Base-by-base conservation (phyloP, 768 basidiomycete genomes). In the Mycena chlorophos region DNA sequence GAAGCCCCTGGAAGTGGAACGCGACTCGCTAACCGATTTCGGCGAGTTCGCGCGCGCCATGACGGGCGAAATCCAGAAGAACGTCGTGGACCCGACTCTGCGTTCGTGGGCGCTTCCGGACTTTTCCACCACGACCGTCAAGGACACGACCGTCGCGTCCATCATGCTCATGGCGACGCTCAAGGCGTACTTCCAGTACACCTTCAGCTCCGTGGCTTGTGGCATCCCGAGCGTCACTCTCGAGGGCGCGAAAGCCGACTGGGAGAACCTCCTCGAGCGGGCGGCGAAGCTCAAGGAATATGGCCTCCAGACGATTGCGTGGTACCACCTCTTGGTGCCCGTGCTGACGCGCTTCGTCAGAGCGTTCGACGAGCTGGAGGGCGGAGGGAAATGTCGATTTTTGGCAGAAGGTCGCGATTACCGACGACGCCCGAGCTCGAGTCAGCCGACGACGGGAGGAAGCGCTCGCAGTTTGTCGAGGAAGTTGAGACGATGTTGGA, bases 91-190 rank as follows among this genome's bases (percentile, higher is more conserved):
- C 54, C 60, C 67, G 4, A 49, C 60, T 0, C 63, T 80, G 3
- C 64, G 68, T 27, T 63, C 71, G 0, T 80, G 78, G 75, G 67
- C 79, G 31, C 63, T 73, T 19, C 78, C 78, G 4, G 50, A 67
- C 29, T 79, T 81, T 59, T 69, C 73, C 6, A 81, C 79, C 1
- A 80, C 79, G 6, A 78, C 75, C 0, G n/a, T 28, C 3, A 66
- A 67, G 29, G 78, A 79, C 47, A 70, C 62, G 2, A 69, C 69
- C 20, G 65, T 73, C 1, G 73, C n/a, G n/a, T n/a, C n/a, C n/a
- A n/a, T n/a, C n/a, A n/a, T n/a, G n/a, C n/a, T n/a, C n/a, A n/a
- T n/a, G 76, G 68, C 73, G 6, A 72, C 70, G 22, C 58, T 77
- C 63, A 74, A 78, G 55, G 54, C 68, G n/a, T 77, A 72, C 52